Evolutionary conservation across 106 monocot genomes (phyloP).

Genomic region (Phalaenopsis equestris): DNA sequence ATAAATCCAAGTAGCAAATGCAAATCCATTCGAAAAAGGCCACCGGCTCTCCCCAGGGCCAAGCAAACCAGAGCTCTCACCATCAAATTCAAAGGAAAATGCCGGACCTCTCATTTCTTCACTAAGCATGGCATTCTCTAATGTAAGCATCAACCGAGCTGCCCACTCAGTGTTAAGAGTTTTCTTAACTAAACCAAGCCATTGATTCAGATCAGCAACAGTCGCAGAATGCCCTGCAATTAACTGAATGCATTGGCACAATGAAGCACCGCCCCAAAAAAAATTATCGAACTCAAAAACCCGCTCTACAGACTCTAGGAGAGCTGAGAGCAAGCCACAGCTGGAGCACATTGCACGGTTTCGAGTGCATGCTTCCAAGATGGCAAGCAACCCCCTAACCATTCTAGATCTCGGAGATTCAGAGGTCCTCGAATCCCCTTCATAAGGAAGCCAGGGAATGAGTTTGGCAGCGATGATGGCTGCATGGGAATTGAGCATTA

Average conservation of each 20-base stretch:
- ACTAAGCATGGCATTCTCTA: slow-evolving; percentile 76
- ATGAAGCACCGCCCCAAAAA: slow-evolving; percentile 35
- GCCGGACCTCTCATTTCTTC: slow-evolving; percentile 65
- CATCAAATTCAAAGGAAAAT: slow-evolving; percentile 86
- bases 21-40: slow-evolving; percentile 93
- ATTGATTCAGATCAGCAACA: slow-evolving; percentile 55
- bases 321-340: slow-evolving; percentile 56
- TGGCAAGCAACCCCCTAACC: slow-evolving; percentile 57
- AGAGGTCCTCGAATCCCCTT: slow-evolving; percentile 34
- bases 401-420: slow-evolving; percentile 79
- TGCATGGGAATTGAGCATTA: slow-evolving; percentile 71
- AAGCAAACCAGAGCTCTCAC: slow-evolving; percentile 96
- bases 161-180: slow-evolving; percentile 58
- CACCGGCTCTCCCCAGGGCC: slow-evolving; percentile 90
- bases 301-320: slow-evolving; percentile 50
- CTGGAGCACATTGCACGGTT: slow-evolving; percentile 87
- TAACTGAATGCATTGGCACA: slow-evolving; percentile 73
- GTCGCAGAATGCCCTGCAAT: slow-evolving; percentile 72
- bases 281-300: slow-evolving; percentile 15
- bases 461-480: slow-evolving; percentile 63
- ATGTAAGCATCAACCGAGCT: slow-evolving; percentile 37
- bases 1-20: slow-evolving; percentile 95
- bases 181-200: slow-evolving; percentile 59
- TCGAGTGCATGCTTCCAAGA: slow-evolving; percentile 61
- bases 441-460: slow-evolving; percentile 57